Base-by-base conservation (phyloP, 805 yeast species). In the Komagataella pastoris region DNA sequence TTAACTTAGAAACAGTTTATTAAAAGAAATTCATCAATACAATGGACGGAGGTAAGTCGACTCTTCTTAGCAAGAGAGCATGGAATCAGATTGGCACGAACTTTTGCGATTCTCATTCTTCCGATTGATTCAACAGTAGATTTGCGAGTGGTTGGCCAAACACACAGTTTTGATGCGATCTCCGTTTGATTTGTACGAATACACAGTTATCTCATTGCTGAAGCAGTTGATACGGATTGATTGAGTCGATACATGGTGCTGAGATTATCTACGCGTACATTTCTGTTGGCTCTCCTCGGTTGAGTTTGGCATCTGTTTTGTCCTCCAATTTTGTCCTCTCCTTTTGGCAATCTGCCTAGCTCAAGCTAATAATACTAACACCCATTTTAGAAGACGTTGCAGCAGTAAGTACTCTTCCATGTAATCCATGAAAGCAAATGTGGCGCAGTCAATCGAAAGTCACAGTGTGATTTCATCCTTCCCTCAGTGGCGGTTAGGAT, bases 1-100 rank as follows among this genome's bases (percentile, higher is more conserved):
- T 30, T 30, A 30, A 30, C 40, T 30, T 50, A 46, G 49, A 44
- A 50, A 48, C 47, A 19, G 46, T 23, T 50, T 45, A 45, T 17
- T 24, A 52, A 50, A 53, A 48, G 51, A 48, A 51, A 47, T 47
- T 51, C 54, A 54, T 53, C 57, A 54, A 61, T 70, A 75, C 67
- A 62, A 76, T 76, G 81, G 81, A 76, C 75, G 79, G 79, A 68
- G 79, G 80, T 76, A 76, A 68, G 80, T 76, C 40, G 10, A n/a
- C 48, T 48, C 51, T 17, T 19, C 21, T 19, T 2, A 45, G 23
- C 19, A 45, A 46, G 8, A 17, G 30, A 48, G 12, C 18, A 7
- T 18, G 44, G 43, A 17, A 24, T 23, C 17, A 24, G 17, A 23
- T 17, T n/a, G 24, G 23, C n/a, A 18, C 12, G 7, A n/a, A 49